Percentiles rank a stretch among this genome's conserved stretches.
Evolutionary conservation across 805 yeast genomes (phyloP).

Genomic region (Yamadazyma sp.): DNA sequence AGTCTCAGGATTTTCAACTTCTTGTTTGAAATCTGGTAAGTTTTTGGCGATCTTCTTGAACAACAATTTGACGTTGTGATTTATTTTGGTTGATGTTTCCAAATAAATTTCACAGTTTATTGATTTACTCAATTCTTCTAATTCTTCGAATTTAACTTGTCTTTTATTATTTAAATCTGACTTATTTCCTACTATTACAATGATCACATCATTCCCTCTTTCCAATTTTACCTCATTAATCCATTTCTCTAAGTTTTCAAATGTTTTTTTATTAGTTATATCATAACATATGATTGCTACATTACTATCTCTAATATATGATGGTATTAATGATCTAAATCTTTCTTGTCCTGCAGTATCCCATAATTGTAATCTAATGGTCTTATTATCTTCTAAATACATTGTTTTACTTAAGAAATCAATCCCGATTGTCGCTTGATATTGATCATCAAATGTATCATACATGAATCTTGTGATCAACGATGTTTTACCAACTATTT

Average conservation of each 20-base stretch:
- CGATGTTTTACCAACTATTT: constrained; percentile 86
- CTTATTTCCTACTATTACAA: constrained; percentile 91
- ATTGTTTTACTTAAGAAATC: constrained; percentile 92
- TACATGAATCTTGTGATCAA: constrained; percentile 97
- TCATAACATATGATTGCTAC: constrained; percentile 98
- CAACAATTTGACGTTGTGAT: constrained; percentile 85
- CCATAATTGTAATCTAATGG: constrained; percentile 93
- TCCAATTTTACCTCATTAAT: constrained; percentile 91
- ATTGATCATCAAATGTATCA: constrained; percentile 94
- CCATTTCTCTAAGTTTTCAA: constrained; percentile 86
- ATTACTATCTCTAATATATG: constrained; percentile 91
- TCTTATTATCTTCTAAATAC: constrained; percentile 89
- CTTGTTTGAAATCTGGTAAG: constrained; percentile 68
- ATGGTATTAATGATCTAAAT: constrained; percentile 90
- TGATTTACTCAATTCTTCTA: constrained; percentile 67
- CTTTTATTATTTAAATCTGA: constrained; percentile 77
- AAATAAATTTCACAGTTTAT: constrained; percentile 75
- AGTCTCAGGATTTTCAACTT: constrained; percentile 29
- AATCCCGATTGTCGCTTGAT: constrained; percentile 95
- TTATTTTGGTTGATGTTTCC: constrained; percentile 94
- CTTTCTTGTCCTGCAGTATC: constrained; percentile 93
- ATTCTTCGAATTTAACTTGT: constrained; percentile 80
- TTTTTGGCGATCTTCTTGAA: constrained; percentile 90
- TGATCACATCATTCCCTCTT: constrained; percentile 84
- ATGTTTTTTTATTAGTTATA: constrained; percentile 80